phyloP scores from a whole-genome alignment of 495 filamentous ascomycete genomes.

The Choiromyces venosus region DNA sequence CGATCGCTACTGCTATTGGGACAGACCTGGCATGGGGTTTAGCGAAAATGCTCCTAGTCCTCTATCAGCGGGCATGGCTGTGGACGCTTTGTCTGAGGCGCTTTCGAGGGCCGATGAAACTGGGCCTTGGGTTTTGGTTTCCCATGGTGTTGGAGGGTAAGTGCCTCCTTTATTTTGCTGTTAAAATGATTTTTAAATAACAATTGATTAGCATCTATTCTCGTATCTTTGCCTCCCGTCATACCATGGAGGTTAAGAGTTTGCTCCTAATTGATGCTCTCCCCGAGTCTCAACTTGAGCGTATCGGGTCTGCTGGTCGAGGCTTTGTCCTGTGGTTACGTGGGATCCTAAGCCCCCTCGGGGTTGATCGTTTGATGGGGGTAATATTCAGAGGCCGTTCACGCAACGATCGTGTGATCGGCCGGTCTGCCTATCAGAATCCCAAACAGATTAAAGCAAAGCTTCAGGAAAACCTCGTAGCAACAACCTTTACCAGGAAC shows the following conservation, averaged over 20 bases:
- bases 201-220: slow-evolving; percentile 61
- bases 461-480: slow-evolving; percentile 87
- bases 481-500: slow-evolving; percentile 69
- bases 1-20: slow-evolving; percentile 86
- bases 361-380: slow-evolving; percentile 68
- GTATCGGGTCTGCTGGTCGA: slow-evolving; percentile 58
- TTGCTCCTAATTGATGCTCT: slow-evolving; percentile 80
- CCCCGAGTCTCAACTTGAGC: slow-evolving; percentile 73
- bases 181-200: not conserved
- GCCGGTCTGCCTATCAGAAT: slow-evolving; percentile 66
- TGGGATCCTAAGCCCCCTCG: slow-evolving; percentile 78
- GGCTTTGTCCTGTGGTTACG: slow-evolving; percentile 82
- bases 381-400: slow-evolving; percentile 72
- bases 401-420: slow-evolving; percentile 78
- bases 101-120: slow-evolving; percentile 72
- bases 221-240: slow-evolving; percentile 79
- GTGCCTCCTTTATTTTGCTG: not conserved
- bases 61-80: slow-evolving; percentile 81
- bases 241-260: slow-evolving; percentile 64
- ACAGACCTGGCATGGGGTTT: slow-evolving; percentile 81
- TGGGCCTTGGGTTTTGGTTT: slow-evolving; percentile 73
- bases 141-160: slow-evolving; percentile 40
- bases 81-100: slow-evolving; percentile 78
- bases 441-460: slow-evolving; percentile 81
- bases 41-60: slow-evolving; percentile 88